Base-by-base conservation (phyloP, 1,284 basidiomycete genomes). In the Boletus sp. region DNA sequence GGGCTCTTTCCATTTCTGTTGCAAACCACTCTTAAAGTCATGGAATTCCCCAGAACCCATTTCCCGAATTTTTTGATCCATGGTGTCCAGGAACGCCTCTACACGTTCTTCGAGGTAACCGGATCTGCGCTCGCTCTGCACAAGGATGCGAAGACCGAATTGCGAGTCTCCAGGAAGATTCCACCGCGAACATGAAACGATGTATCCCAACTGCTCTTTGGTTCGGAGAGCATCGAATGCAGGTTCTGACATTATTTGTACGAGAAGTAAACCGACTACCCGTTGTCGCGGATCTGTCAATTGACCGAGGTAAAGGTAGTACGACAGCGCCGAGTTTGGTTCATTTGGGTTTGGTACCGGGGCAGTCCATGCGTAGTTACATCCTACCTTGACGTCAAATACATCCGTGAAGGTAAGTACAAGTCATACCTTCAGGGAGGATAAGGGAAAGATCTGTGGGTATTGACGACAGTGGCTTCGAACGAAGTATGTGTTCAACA, bases 171-270 rank as follows among this genome's bases (percentile, higher is more conserved):
- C 86, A 29, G 82, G 69, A 45, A 88, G 71, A 29, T 77, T 70
- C 80, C 82, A 84, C 39, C 78, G 74, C 0, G 81, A 79, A 56
- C 84, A 84, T 4, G 78, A 82, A 43, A 94, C 93, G 51, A 96
- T 82, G 72, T 99, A 99, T 13, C 97, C 97, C 0, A 99, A 82
- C 74, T 99, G 97, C 73, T 99, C 94, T 73, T 95, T 89, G 3
- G 96, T 98, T n/a, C 97, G 88, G 43, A 99, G 82, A 39, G 89
- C 79, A 69, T 97, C 90, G 76, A 99, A 99, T n/a, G 89, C 84
- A 1, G 96, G 96, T 68, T 99, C 97, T 12, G 82, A 78, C 37
- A 94, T 78, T 60, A 97, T 89, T 67, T 94, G 94, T 0, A 82
- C 81, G 37, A 91, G 79, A 36, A 93, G 78, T 8, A 82, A 75